Conservation (phyloP, 2,329 filamentous ascomycete genomes). For the Diaporthe aspalathi region DNA sequence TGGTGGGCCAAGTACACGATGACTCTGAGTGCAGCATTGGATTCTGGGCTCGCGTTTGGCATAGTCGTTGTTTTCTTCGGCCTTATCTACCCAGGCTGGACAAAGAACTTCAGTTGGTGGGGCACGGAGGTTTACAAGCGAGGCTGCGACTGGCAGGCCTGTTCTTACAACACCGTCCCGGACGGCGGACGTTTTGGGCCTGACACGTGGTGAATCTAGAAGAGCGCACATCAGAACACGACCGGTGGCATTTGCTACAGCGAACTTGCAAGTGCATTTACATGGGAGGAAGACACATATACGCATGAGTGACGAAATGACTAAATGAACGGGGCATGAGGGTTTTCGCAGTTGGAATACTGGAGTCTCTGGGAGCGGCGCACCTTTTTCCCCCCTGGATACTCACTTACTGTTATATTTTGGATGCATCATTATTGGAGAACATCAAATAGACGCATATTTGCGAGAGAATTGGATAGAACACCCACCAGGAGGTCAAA, state of each 20-base stretch:
- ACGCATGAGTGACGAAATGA: slow-evolving; percentile 26
- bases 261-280: slow-evolving; percentile 4
- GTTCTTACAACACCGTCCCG: slow-evolving; percentile 73
- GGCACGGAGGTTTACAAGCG: slow-evolving; percentile 87
- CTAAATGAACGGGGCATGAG: slow-evolving; percentile 12
- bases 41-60: slow-evolving; percentile 84
- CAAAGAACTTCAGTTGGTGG: slow-evolving; percentile 84
- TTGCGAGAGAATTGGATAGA: slow-evolving; percentile 16
- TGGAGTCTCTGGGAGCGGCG: slow-evolving; percentile 6
- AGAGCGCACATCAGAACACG: slow-evolving; percentile 1
- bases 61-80: slow-evolving; percentile 88
- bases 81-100: slow-evolving; percentile 83
- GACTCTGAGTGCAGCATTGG: slow-evolving; percentile 85
- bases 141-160: slow-evolving; percentile 88
- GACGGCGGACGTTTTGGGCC: slow-evolving; percentile 76
- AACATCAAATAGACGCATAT: slow-evolving; percentile 19
- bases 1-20: slow-evolving; percentile 96
- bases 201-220: slow-evolving; percentile 61
- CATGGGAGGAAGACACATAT: background rate
- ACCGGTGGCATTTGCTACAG: background rate
- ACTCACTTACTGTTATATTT: background rate
- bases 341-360: background rate
- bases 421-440: background rate
- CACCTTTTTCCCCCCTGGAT: slow-evolving; percentile 1
- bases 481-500: background rate